Base-by-base conservation (phyloP, 75 land plant species). In the Selaginella tamariscina region DNA sequence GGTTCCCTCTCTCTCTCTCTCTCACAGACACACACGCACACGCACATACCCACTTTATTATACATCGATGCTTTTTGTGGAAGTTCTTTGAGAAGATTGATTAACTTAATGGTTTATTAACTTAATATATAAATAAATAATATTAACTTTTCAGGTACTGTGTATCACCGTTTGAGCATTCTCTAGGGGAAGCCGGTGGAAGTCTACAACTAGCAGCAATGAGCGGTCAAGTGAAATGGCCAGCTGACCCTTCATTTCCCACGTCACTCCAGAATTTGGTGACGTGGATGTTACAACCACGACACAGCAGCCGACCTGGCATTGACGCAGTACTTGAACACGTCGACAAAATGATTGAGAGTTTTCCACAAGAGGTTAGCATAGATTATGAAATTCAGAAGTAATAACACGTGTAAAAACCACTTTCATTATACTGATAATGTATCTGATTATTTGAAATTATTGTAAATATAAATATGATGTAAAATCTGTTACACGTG, bases 271-370 rank as follows among this genome's bases (percentile, higher is more conserved):
- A 80, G 69, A 80, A 85, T 70, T 87, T 94, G 71, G 87, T 94
- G 23, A 79, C 75, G 30, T 89, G 96, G 98, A 85, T 94, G 98
- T 81, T 94, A 21, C 86, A 90, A 72, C 91, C 98, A 30, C 84
- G 82, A 72, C 72, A 79, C 29, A 71, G 82, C 15, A 70, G 83
- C n/a, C 84, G 98, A 24, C 98, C 98, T 27, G 56, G 44, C 74
- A 85, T 94, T 23, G 96, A 85, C 30, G 98, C 89, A 65, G 79
- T 94, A 24, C 54, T 88, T 27, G 78, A 87, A 55, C 96, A 85
- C 73, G 91, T 94, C 18, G 96, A 89, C 65, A 90, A 94, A 73
- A 67, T 94, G 21, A 68, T 94, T 13, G 1, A 83, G 24, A 83
- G 87, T 62, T 86, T 81, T 65, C 77, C 82, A 31, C 56, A 73